Percentiles rank a stretch among this genome's conserved stretches.
Evolutionary conservation across 148 eudicot species (phyloP).

Genomic region (Rhododendron ferrugineum): DNA sequence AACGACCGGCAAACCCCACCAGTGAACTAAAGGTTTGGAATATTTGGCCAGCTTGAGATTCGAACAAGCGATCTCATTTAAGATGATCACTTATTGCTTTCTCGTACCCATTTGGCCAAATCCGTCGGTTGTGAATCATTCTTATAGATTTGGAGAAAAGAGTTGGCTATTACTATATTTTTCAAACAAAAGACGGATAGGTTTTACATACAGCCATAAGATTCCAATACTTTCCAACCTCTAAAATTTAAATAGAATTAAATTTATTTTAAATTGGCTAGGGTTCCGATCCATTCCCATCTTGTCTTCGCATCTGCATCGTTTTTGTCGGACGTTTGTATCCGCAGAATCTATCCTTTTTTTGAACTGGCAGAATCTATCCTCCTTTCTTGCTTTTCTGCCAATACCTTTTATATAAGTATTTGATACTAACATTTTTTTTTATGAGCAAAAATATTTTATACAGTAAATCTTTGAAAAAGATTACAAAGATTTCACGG

Average conservation of each 20-base stretch:
- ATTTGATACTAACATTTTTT: too few species aligned
- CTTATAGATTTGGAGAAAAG: neutral
- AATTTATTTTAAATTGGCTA: neutral
- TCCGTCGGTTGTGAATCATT: neutral
- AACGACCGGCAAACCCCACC: rapidly evolving
- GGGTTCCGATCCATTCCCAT: neutral
- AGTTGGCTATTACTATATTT: neutral
- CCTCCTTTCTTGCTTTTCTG: neutral
- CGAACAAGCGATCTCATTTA: neutral
- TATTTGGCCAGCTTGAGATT: neutral
- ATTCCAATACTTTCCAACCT: slow-evolving; percentile 1
- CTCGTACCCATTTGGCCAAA: neutral
- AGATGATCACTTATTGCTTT: neutral
- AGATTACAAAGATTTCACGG: too few species aligned
- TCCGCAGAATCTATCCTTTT: neutral
- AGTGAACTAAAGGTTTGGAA: neutral
- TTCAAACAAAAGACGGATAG: neutral
- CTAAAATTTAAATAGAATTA: neutral
- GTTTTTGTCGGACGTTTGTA: slow-evolving; percentile 6
- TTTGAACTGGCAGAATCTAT: neutral
- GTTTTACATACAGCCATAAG: slow-evolving; percentile 10
- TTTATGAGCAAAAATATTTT: too few species aligned
- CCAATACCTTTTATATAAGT: neutral
- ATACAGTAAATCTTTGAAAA: too few species aligned
- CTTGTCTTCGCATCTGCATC: neutral